These are phyloP conservation scores for Scalesia atractyloides DNA, from an alignment of 129 eudicot species.

Conservation along the genomic window DNA sequence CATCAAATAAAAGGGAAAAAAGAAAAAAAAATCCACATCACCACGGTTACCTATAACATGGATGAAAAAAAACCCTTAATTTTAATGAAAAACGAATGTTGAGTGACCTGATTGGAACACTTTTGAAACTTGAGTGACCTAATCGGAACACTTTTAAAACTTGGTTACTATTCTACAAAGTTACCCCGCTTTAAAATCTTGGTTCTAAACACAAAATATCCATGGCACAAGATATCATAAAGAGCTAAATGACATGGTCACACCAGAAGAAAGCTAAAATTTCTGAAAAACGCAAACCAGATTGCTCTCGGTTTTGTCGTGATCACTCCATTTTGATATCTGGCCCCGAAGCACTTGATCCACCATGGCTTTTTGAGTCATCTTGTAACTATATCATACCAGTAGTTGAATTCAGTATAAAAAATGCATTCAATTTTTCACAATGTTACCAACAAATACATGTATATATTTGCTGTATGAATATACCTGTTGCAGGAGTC, in stretches of 20 bases:
- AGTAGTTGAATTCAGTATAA: background rate
- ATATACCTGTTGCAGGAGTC: conserved; percentile 72
- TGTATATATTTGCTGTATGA: background rate
- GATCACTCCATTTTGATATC: conserved; percentile 8
- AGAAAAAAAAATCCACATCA: too few relatives aligned
- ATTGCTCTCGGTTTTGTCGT: background rate
- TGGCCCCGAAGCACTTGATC: background rate
- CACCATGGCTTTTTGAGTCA: background rate
- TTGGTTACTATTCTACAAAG: too few relatives aligned
- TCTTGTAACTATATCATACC: conserved; percentile 1
- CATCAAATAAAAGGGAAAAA: too few relatives aligned
- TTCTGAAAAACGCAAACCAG: background rate
- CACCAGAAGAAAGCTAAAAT: background rate
- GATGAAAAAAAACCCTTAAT: too few relatives aligned
- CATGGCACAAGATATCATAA: conserved; percentile 1
- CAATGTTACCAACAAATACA: background rate
- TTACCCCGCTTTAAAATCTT: too few relatives aligned
- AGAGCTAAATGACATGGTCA: background rate
- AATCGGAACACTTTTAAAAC: too few relatives aligned
- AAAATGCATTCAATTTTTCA: background rate
- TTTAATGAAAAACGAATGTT: too few relatives aligned
- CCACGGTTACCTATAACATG: too few relatives aligned
- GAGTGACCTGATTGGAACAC: too few relatives aligned
- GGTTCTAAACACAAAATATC: background rate
- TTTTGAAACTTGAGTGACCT: too few relatives aligned